Evolutionary conservation across 1,284 basidiomycete genomes (phyloP), one percentile per base, ranked within the genome.

Genomic region (Macrocystidia cucumis): DNA sequence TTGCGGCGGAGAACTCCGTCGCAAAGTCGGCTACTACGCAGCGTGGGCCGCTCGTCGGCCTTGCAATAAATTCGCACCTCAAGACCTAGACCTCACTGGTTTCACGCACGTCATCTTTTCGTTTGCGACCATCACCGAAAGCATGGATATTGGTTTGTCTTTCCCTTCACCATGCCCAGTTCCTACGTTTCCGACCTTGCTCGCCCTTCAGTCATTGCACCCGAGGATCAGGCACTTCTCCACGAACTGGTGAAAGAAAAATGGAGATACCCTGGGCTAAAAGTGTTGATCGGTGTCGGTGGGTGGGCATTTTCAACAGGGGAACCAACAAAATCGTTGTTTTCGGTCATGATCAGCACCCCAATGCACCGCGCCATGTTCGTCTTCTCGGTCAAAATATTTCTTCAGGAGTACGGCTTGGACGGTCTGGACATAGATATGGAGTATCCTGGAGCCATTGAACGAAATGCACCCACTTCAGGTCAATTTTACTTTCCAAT

Each of bases 1-100:
- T 18, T 47, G 44, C 20, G 31, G 32, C 4, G 16, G 35, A 8
- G 26, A 38, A 14, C 18, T 40, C 13, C 36, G 16, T n/a, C 34
- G 45, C 9, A 45, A 49, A 19, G 34, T 49, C 19, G 47, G 47
- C 3, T 45, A 49, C 32, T 49, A 47, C 28, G 47, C 43, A 2
- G 45, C 45, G 6, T 49, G 47, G 47, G 47, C 34, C 11, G 31
- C 35, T 24, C 26, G 19, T n/a, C 27, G 47, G 11, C 17, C 30
- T 8, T 47, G 43, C 26, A 30, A 39, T n/a, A 9, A 27, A 9
- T 36, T 48, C 17, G 32, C 14, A 26, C 36, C 38, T n/a, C 23
- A 32, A n/a, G 28, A 47, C 11, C 37, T 47, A 16, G 29, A 45
- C 29, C 28, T 38, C 22, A 17, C 41, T 16, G 37, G 36, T 5